Conservation (phyloP, 2,329 filamentous ascomycete genomes). For the Fusarium setosum region DNA sequence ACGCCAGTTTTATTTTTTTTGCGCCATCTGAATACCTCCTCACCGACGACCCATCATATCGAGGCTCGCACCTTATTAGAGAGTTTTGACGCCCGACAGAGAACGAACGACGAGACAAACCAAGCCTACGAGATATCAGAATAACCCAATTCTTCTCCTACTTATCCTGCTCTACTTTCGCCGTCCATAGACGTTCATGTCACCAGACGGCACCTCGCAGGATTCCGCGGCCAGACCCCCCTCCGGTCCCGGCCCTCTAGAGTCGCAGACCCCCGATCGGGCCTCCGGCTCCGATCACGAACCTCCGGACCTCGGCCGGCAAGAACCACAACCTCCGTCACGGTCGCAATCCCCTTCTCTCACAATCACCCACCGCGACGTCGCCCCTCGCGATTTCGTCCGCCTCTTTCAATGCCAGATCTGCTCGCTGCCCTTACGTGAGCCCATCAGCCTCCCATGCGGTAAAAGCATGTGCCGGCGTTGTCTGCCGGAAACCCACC, state of each 20-base stretch:
- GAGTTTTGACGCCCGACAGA: slow-evolving; percentile 33
- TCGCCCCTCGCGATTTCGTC: slow-evolving; percentile 54
- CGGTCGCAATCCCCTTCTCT: slow-evolving; percentile 15
- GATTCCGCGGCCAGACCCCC: slow-evolving; percentile 17
- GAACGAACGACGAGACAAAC: not conserved
- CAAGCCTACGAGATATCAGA: no score
- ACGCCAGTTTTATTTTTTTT: not conserved
- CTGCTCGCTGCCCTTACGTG: slow-evolving; percentile 75
- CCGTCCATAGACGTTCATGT: slow-evolving; percentile 34
- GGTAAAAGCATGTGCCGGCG: slow-evolving; percentile 80
- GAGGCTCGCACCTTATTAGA: slow-evolving; percentile 39
- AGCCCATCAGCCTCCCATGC: slow-evolving; percentile 83
- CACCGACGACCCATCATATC: not conserved
- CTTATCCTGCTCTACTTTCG: not conserved
- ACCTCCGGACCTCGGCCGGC: slow-evolving; percentile 10
- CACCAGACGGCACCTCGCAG: slow-evolving; percentile 29
- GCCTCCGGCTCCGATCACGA: slow-evolving; percentile 16
- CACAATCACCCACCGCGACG: slow-evolving; percentile 19
- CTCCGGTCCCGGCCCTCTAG: slow-evolving; percentile 24
- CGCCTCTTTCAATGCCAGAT: slow-evolving; percentile 81
- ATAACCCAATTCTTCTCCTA: not conserved
- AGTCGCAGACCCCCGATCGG: slow-evolving; percentile 5
- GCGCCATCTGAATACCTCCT: not conserved
- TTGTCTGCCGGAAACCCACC: slow-evolving; percentile 77
- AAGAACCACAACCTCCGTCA: slow-evolving; percentile 8